These are phyloP conservation scores for Neonectria coccinea DNA, from an alignment of 2,329 filamentous ascomycete species.

Conservation along the genomic window DNA sequence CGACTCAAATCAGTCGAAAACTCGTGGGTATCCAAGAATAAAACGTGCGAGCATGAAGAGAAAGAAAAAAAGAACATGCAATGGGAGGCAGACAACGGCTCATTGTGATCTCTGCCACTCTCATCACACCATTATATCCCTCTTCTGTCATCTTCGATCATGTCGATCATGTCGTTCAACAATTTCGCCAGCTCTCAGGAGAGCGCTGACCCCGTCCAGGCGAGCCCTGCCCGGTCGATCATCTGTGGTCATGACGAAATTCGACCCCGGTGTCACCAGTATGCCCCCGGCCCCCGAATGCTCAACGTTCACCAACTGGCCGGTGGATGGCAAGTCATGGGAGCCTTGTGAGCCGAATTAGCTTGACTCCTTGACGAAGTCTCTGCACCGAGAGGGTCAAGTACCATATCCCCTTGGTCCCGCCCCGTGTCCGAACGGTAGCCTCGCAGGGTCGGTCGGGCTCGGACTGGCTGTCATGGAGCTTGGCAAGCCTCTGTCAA, in stretches of 20 bases:
- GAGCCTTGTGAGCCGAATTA: conserved; percentile 50
- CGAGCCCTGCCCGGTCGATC: conserved; percentile 41
- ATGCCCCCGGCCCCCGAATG: conserved; percentile 47
- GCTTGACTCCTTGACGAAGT: conserved; percentile 38
- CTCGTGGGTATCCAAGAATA: conserved; percentile 24
- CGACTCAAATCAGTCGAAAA: conserved; percentile 18
- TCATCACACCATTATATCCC: conserved; percentile 13
- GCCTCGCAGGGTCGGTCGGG: conserved; percentile 43
- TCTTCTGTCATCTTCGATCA: conserved; percentile 33
- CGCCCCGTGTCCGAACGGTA: conserved; percentile 38
- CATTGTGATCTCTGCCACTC: neutral
- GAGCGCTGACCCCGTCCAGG: conserved; percentile 69
- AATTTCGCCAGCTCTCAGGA: conserved; percentile 70
- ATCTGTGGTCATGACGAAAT: conserved; percentile 35
- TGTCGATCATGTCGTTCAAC: conserved; percentile 58
- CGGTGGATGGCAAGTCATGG: conserved; percentile 49
- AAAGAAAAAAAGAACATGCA: conserved; percentile 8
- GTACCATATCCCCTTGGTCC: conserved; percentile 53
- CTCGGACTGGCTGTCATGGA: conserved; percentile 39
- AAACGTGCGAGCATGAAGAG: conserved; percentile 3
- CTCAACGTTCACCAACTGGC: conserved; percentile 49
- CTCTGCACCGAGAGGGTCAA: conserved; percentile 32
- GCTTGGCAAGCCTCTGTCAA: conserved; percentile 39
- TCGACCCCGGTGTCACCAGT: conserved; percentile 46
- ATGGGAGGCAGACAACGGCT: neutral